Percentiles rank a stretch among this genome's conserved stretches.
Conservation (phyloP, 1,284 basidiomycete genomes). For the Malassezia nana region DNA sequence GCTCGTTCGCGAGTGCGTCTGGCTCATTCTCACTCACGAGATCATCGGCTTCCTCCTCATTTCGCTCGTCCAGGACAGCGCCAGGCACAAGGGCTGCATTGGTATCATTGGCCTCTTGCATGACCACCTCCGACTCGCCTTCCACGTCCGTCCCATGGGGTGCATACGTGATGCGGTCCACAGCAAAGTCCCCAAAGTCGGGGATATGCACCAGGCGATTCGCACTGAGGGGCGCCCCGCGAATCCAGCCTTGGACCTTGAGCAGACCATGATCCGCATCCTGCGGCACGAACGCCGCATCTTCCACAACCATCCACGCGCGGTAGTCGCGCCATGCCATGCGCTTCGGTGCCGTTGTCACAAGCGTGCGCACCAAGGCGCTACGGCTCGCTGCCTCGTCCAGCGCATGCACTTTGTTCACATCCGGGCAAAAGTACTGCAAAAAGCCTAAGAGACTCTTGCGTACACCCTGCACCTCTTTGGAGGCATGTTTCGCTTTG, state of each 20-base stretch:
- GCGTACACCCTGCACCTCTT: conserved; percentile 38
- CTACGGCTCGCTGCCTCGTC: conserved; percentile 59
- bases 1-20: conserved; percentile 81
- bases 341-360: conserved; percentile 50
- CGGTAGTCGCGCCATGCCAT: conserved; percentile 74
- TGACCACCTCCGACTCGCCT: conserved; percentile 6
- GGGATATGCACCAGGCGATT: conserved; percentile 82
- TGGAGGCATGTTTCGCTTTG: conserved; percentile 7
- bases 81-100: conserved; percentile 40
- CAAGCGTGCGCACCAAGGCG: conserved; percentile 54
- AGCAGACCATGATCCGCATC: conserved; percentile 52
- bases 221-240: conserved; percentile 68
- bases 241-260: conserved; percentile 69
- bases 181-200: conserved; percentile 76
- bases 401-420: conserved; percentile 55
- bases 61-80: conserved; percentile 57
- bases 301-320: conserved; percentile 68
- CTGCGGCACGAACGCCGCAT: conserved; percentile 36
- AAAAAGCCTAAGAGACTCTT: conserved; percentile 54
- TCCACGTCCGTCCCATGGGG: conserved; percentile 17
- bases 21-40: conserved; percentile 76
- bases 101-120: conserved; percentile 3
- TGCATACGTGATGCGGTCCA: conserved; percentile 58
- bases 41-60: conserved; percentile 67
- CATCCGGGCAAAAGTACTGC: conserved; percentile 84